These are phyloP conservation scores for Lodderomyces beijingensis DNA, from an alignment of 1,139 yeast genomes.

Conservation along the genomic window DNA sequence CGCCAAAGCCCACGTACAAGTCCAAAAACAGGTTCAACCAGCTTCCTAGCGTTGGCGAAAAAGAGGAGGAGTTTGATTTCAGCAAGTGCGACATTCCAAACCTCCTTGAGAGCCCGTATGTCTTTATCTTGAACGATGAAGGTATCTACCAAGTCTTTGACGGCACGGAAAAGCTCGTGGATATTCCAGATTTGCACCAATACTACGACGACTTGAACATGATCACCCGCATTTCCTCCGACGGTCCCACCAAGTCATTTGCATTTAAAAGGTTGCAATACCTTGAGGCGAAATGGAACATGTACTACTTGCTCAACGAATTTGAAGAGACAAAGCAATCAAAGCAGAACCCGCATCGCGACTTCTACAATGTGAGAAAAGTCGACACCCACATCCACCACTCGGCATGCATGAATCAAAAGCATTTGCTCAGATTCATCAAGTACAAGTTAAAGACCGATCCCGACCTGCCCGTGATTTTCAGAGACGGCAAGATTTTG, in stretches of 20 bases:
- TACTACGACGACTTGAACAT: slow-evolving; percentile 79
- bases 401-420: slow-evolving; percentile 98
- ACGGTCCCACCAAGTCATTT: slow-evolving; percentile 97
- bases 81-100: slow-evolving; percentile 64
- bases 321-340: slow-evolving; percentile 89
- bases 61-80: slow-evolving; percentile 54
- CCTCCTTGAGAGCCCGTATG: slow-evolving; percentile 37
- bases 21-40: slow-evolving; percentile 57
- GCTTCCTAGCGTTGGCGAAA: slow-evolving; percentile 25
- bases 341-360: slow-evolving; percentile 79
- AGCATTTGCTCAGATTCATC: slow-evolving; percentile 89
- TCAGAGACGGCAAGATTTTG: slow-evolving; percentile 88
- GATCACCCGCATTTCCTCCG: slow-evolving; percentile 70
- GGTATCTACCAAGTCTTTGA: slow-evolving; percentile 65
- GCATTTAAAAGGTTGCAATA: slow-evolving; percentile 92
- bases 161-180: slow-evolving; percentile 37
- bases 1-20: slow-evolving; percentile 91
- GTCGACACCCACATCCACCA: slow-evolving; percentile 99
- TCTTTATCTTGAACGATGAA: slow-evolving; percentile 50
- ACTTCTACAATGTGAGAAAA: slow-evolving; percentile 95
- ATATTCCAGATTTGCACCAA: slow-evolving; percentile 76
- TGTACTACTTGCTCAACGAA: slow-evolving; percentile 82
- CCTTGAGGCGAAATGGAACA: slow-evolving; percentile 94
- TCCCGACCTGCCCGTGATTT: slow-evolving; percentile 86
- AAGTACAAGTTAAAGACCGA: slow-evolving; percentile 66